Conservation (phyloP, 2,329 filamentous ascomycete genomes). For the Pleurostoma richardsiae region DNA sequence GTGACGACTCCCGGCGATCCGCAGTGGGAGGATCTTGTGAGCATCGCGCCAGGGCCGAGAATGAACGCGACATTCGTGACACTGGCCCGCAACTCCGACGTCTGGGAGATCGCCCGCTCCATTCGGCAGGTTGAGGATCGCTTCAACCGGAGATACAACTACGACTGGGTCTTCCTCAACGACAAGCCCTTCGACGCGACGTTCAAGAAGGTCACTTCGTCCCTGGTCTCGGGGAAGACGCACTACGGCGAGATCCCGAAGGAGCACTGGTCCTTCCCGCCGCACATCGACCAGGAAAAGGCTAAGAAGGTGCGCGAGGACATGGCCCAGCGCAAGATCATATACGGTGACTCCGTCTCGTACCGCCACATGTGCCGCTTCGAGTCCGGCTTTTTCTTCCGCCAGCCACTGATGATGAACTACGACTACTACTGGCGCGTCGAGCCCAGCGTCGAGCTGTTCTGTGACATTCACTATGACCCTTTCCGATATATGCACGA, state of each 20-base stretch:
- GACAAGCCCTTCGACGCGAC: constrained; percentile 88
- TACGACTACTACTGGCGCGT: constrained; percentile 99
- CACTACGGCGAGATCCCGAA: constrained; percentile 83
- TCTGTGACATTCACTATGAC: constrained; percentile 92
- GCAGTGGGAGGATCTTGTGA: constrained; percentile 46
- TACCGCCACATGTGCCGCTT: constrained; percentile 99
- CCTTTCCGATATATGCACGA: constrained; percentile 96
- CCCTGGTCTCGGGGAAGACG: constrained; percentile 88
- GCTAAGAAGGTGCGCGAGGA: constrained; percentile 87
- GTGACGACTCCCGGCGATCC: constrained; percentile 45
- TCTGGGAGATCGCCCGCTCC: constrained; percentile 95
- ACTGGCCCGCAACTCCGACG: constrained; percentile 83
- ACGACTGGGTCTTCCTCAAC: constrained; percentile 99
- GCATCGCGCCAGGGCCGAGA: constrained; percentile 60
- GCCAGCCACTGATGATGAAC: constrained; percentile 85
- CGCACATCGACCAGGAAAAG: constrained; percentile 92
- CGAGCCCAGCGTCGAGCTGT: constrained; percentile 93
- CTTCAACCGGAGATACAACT: constrained; percentile 95
- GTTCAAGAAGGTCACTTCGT: constrained; percentile 87
- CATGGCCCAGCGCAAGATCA: constrained; percentile 92
- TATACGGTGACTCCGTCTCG: constrained; percentile 94
- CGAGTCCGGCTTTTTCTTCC: constrained; percentile 99
- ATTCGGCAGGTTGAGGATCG: constrained; percentile 97
- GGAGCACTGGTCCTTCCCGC: constrained; percentile 97
- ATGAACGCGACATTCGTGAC: constrained; percentile 98